A percentile compares a stretch with the other conserved stretches of the same genome.
Conservation (phyloP, 352 stramenopile genomes). For the Globisporangium splendens region DNA sequence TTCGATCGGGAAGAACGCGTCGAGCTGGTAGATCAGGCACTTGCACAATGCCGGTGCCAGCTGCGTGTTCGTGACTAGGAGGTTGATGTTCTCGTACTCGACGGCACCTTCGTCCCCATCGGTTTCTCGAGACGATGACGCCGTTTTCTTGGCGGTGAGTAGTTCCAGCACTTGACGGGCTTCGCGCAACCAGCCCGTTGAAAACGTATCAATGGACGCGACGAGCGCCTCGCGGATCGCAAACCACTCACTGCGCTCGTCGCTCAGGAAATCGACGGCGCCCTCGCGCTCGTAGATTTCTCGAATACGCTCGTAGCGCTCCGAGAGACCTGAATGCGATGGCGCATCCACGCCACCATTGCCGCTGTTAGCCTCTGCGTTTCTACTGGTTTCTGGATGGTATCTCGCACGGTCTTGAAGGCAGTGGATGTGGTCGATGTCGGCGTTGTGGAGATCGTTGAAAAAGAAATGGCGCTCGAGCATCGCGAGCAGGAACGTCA, state of each 20-base stretch:
- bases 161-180: slow-evolving; percentile 58
- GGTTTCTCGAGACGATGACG: background rate
- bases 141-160: slow-evolving; percentile 16
- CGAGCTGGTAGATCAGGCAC: slow-evolving; percentile 78
- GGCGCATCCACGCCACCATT: background rate
- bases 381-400: background rate
- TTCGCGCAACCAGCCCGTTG: slow-evolving; percentile 60
- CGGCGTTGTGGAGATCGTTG: slow-evolving; percentile 64
- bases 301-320: slow-evolving; percentile 65
- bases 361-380: too few species aligned
- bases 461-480: slow-evolving; percentile 87
- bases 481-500: slow-evolving; percentile 76
- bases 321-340: slow-evolving; percentile 2
- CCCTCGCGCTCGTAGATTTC: slow-evolving; percentile 72
- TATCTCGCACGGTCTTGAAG: background rate
- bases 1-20: slow-evolving; percentile 74
- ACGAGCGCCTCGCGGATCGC: slow-evolving; percentile 60
- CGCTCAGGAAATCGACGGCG: slow-evolving; percentile 64
- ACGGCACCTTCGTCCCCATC: slow-evolving; percentile 12
- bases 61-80: slow-evolving; percentile 83
- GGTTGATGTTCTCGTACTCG: slow-evolving; percentile 59
- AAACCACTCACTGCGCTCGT: slow-evolving; percentile 67
- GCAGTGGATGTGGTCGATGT: slow-evolving; percentile 64
- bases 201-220: slow-evolving; percentile 69
- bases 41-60: slow-evolving; percentile 79